A percentile compares a stretch with the other conserved stretches of the same genome.
Conservation (phyloP, 2,329 filamentous ascomycete genomes). For the Allantophomopsis lycopodina region DNA sequence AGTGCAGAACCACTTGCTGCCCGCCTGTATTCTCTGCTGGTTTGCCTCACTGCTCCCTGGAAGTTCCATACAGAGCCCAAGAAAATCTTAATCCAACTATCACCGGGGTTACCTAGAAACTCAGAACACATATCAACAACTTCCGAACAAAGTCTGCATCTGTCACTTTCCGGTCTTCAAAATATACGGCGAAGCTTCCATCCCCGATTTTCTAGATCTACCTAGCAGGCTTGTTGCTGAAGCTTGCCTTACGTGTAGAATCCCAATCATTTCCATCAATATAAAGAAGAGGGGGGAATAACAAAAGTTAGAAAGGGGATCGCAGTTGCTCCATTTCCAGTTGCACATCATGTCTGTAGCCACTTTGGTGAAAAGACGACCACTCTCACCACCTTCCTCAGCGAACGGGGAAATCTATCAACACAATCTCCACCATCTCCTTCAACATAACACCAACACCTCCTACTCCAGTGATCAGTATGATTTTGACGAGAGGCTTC, state of each 20-base stretch:
- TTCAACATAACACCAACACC: constrained; percentile 26
- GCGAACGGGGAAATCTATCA: constrained; percentile 23
- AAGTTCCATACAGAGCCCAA: background rate
- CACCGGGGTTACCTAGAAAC: too few species aligned
- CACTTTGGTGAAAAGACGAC: constrained; percentile 22
- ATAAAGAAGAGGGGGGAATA: too few species aligned
- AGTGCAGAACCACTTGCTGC: background rate
- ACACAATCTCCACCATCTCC: constrained; percentile 27
- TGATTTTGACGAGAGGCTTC: constrained; percentile 10
- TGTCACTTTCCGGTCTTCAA: too few species aligned
- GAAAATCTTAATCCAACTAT: background rate
- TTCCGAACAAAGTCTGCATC: too few species aligned
- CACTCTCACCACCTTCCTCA: constrained; percentile 32
- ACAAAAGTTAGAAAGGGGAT: background rate
- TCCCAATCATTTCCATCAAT: background rate
- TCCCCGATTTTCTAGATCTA: too few species aligned
- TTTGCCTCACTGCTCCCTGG: background rate
- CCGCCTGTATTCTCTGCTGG: background rate
- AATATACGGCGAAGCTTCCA: too few species aligned
- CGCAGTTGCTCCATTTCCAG: too few species aligned
- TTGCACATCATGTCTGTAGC: too few species aligned
- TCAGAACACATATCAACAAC: too few species aligned
- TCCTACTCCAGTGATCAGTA: constrained; percentile 14
- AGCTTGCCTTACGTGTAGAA: too few species aligned
- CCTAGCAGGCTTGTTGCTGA: too few species aligned